phyloP scores from a whole-genome alignment of 2,329 filamentous ascomycete genomes.

The Calonectria pseudoreteaudii region DNA sequence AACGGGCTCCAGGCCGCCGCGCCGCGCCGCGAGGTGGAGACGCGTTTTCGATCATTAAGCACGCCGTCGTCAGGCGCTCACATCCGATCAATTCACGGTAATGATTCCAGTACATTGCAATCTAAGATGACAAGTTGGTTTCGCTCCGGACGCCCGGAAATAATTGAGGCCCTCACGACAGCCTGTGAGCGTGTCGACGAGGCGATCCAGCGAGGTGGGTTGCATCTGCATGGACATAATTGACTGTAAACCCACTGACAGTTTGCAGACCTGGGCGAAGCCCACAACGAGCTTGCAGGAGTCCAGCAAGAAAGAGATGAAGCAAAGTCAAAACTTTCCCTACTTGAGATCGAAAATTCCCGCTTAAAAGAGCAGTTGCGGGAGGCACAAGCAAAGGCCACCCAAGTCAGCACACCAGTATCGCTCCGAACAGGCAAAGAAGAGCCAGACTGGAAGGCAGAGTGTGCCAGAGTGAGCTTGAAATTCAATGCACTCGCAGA shows the following conservation, averaged over 20 bases:
- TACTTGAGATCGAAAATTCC: conserved; percentile 35
- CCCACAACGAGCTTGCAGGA: conserved; percentile 53
- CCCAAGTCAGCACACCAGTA: not conserved
- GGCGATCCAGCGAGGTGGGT: conserved; percentile 51
- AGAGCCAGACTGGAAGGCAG: conserved; percentile 42
- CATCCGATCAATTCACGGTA: not conserved
- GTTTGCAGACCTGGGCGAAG: conserved; percentile 50
- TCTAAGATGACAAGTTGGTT: conserved; percentile 55
- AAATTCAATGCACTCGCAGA: conserved; percentile 55
- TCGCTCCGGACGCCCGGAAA: conserved; percentile 50
- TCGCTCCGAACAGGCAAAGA: not conserved
- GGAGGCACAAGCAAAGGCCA: conserved; percentile 13
- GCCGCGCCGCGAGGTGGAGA: conserved; percentile 38
- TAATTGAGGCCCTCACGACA: conserved; percentile 54
- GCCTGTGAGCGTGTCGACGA: conserved; percentile 55
- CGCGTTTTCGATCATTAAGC: conserved; percentile 25
- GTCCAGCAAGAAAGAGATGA: conserved; percentile 35
- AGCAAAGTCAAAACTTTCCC: conserved; percentile 15
- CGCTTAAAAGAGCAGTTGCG: conserved; percentile 32
- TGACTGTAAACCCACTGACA: conserved; percentile 28
- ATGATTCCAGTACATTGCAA: not conserved
- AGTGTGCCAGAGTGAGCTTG: conserved; percentile 52
- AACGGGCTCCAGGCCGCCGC: conserved; percentile 24
- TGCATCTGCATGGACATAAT: conserved; percentile 1
- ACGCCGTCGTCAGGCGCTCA: not conserved